These are phyloP conservation scores for Cucumis cinereus DNA, from an alignment of 306 rosid genomes.

Conservation along the genomic window DNA sequence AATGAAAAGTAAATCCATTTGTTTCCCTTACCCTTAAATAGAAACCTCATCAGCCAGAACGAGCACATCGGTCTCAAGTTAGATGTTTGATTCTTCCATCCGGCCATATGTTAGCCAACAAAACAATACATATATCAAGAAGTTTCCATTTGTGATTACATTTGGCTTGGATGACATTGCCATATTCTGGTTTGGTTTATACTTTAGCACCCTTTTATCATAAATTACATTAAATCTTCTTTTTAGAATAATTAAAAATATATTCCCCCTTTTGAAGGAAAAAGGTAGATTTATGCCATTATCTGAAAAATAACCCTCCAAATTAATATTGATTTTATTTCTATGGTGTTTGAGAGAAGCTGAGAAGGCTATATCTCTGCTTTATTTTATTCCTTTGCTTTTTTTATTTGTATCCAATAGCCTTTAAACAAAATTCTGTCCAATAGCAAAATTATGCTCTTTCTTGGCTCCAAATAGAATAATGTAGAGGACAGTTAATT, in stretches of 20 bases:
- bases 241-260: neutral
- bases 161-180: neutral
- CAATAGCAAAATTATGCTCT: neutral
- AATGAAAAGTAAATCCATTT: neutral
- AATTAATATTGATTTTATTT: neutral
- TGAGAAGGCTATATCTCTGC: neutral
- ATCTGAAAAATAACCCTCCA: neutral
- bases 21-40: neutral
- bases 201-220: neutral
- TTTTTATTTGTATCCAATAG: neutral
- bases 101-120: no score
- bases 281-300: neutral
- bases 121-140: no score
- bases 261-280: neutral
- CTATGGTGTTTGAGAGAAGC: neutral
- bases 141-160: neutral
- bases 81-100: no score
- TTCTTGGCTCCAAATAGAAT: neutral
- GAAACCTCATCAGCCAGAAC: neutral
- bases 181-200: neutral
- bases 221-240: neutral
- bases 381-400: conserved; percentile 6
- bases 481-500: neutral
- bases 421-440: neutral
- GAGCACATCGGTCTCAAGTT: no score